These are phyloP conservation scores for Trichoderma erinaceum DNA, from an alignment of 495 filamentous ascomycete genomes.

Conservation along the genomic window DNA sequence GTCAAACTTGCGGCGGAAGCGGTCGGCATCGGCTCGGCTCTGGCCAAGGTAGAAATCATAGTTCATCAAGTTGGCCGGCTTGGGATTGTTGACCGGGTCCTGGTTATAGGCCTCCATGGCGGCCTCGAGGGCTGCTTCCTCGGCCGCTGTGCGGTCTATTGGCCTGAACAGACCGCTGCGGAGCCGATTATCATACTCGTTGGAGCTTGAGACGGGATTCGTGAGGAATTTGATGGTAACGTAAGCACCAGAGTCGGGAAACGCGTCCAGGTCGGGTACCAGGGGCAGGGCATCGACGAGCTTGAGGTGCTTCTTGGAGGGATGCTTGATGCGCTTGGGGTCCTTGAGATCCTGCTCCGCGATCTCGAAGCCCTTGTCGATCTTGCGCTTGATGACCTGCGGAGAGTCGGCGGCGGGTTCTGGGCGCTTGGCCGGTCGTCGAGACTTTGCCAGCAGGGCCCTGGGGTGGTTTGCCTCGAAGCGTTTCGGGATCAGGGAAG, in stretches of 20 bases:
- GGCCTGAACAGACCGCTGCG: slow-evolving; percentile 75
- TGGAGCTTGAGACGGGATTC: slow-evolving; percentile 59
- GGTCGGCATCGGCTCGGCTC: slow-evolving; percentile 46
- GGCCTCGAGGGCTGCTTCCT: slow-evolving; percentile 42
- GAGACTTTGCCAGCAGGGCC: slow-evolving; percentile 23
- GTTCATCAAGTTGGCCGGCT: slow-evolving; percentile 58
- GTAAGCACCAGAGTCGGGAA: slow-evolving; percentile 81
- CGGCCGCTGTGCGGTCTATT: slow-evolving; percentile 43
- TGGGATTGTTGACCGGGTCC: slow-evolving; percentile 56
- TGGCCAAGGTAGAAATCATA: slow-evolving; percentile 77
- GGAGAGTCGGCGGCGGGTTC: slow-evolving; percentile 64
- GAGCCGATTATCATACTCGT: slow-evolving; percentile 69
- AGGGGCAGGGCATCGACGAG: slow-evolving; percentile 75
- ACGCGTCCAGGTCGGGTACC: slow-evolving; percentile 79
- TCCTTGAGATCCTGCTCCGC: slow-evolving; percentile 62
- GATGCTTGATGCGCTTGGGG: slow-evolving; percentile 71
- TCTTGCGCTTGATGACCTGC: slow-evolving; percentile 69
- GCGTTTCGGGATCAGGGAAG: slow-evolving; percentile 44
- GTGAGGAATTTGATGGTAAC: slow-evolving; percentile 83
- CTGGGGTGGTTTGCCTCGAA: slow-evolving; percentile 31
- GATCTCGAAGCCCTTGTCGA: slow-evolving; percentile 79
- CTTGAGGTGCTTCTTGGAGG: slow-evolving; percentile 70
- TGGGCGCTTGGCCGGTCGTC: slow-evolving; percentile 27
- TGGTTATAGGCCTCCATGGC: slow-evolving; percentile 55
- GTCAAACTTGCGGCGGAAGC: slow-evolving; percentile 69